Percentiles rank a stretch among this genome's conserved stretches.
Conservation (phyloP, 768 basidiomycete species). For the Podaxis sp. region DNA sequence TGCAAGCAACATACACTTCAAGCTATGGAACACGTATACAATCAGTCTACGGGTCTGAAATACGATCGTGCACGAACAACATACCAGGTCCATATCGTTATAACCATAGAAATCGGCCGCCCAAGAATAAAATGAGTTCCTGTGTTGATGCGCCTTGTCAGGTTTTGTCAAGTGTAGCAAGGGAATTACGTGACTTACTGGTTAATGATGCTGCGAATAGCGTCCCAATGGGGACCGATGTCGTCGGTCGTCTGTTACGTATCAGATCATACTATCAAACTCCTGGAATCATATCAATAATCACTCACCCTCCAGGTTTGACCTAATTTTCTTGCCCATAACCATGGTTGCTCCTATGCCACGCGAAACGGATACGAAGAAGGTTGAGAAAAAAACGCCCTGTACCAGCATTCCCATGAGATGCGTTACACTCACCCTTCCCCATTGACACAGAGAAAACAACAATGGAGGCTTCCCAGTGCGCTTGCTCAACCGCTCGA, state of each 20-base stretch:
- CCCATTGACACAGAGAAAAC: constrained; percentile 67
- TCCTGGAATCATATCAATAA: neutral
- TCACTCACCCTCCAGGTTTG: constrained; percentile 61
- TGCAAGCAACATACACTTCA: constrained; percentile 41
- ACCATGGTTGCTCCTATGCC: constrained; percentile 54
- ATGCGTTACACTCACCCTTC: constrained; percentile 37
- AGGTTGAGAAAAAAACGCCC: neutral
- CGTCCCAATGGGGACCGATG: constrained; percentile 48
- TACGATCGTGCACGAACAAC: constrained; percentile 10
- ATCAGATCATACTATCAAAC: neutral
- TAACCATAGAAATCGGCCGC: constrained; percentile 65
- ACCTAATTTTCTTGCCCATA: constrained; percentile 55
- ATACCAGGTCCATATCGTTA: constrained; percentile 66
- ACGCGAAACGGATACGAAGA: neutral
- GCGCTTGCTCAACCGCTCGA: constrained; percentile 39
- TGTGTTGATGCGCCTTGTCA: constrained; percentile 18
- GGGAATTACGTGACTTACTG: constrained; percentile 28
- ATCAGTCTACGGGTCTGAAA: neutral
- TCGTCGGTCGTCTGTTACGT: constrained; percentile 42
- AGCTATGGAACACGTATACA: constrained; percentile 29
- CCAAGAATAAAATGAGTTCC: constrained; percentile 61
- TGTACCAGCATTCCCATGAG: neutral
- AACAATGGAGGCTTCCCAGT: constrained; percentile 52
- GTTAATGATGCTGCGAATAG: constrained; percentile 50
- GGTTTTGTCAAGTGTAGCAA: neutral